Base-by-base conservation (phyloP, 2,329 filamentous ascomycete genomes). In the Chaetomium olivaceum region DNA sequence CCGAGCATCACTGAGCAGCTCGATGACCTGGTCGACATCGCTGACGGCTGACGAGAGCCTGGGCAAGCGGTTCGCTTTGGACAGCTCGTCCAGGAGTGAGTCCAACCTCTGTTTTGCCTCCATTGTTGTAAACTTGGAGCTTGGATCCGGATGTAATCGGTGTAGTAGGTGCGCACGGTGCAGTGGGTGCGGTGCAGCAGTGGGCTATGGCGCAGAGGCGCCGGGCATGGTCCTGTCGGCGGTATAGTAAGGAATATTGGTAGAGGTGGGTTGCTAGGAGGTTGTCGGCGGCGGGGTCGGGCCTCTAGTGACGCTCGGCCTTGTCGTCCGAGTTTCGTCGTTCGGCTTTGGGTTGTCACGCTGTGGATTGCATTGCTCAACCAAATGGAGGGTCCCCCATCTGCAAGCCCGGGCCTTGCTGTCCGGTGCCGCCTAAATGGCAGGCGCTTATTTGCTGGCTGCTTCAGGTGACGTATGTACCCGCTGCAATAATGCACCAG, bases 11-110 rank as follows among this genome's bases (percentile, higher is more conserved):
- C 87, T 85, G 31, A 99, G 86, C 64, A 91, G 79, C 68, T 92
- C 86, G 71, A 99, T 92, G 48, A 93, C 90, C 66, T 87, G 85
- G 75, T 98, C 92, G 21, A 96, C 90, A 83, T 96, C 89, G 39
- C 87, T 80, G 65, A 96, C 87, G 48, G 89, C 89, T 63, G 89
- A 86, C 4, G 85, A 85, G 54, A 93, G 85, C 74, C 89, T 89
- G 36, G 88, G 86, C 69, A 85, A 87, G 74, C 85, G 88, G 73
- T 86, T 86, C 67, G 96, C 86, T 73, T 88, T 87, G 70, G 88
- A 85, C 71, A 95, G 86, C 75, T 96, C 92, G 72, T 88, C 88
- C 76, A 91, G 85, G 70, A 97, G 78, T 33, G 80, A 77, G 63
- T 79, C 77, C 73, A 87, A 83, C 61, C 67, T 70, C 55, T 67